Evolutionary conservation across 768 basidiomycete genomes (phyloP), one percentile per base, ranked within the genome.

Genomic region (Tricholoma hemisulphureum): DNA sequence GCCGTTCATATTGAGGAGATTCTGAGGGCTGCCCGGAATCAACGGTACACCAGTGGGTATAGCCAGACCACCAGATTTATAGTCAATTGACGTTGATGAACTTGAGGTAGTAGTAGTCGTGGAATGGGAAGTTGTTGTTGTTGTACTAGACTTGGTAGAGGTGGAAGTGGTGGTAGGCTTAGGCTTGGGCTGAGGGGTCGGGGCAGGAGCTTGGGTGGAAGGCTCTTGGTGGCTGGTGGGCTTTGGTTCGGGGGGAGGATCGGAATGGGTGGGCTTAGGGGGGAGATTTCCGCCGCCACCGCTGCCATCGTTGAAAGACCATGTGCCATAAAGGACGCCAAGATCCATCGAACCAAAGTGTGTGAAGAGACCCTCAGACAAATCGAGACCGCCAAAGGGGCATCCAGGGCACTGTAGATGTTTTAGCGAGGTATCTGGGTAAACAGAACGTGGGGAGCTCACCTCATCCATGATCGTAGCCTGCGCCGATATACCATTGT

Each of bases 381-480:
- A 66, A 68, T 89, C 87, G 43, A 89, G 79, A n/a, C 79, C 85
- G 10, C 79, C 81, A 43, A 72, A 80, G 2, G 79, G 78, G 62
- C 87, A 89, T 16, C 81, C 80, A 37, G 83, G 83, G 69, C 88
- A 90, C 81, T 87, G 69, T n/a, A 55, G 14, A 39, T 18, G 39
- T 51, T 7, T 46, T 55, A 61, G 41, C 39, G 52, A 28, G 58
- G 52, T 24, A 57, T 59, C 51, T 51, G 21, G 11, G 23, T 53
- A 37, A 21, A 43, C 23, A 55, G 54, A 26, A 14, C 53, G 7
- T 50, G 55, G 10, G 16, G 10, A 3, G 20, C 50, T 37, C 41
- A 86, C 88, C 74, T 80, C 71, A 60, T 93, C 91, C 62, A 73
- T 75, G 60, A 93, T 82, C 6, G 75, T 77, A 6, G 91, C 91